Base-by-base conservation (phyloP, 768 basidiomycete species). In the Auricularia cornea region DNA sequence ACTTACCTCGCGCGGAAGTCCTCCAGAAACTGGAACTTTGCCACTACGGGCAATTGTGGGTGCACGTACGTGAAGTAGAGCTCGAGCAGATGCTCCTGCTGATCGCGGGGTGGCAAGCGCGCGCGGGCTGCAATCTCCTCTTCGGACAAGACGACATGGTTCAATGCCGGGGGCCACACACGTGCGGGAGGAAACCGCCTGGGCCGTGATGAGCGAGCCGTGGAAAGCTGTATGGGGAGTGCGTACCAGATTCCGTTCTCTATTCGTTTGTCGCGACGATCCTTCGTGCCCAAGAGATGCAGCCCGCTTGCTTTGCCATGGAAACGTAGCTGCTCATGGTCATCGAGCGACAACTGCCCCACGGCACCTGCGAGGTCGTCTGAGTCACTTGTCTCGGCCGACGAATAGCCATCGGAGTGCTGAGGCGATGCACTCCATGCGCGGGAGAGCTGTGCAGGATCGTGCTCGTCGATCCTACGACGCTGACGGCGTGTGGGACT, bases 61-160 rank as follows among this genome's bases (percentile, higher is more conserved):
- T 95, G 93, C 3, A 94, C 90, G 69, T 89, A 84, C 2, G 82
- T 81, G 72, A 92, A 95, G 73, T 94, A 95, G 0, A 92, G 75
- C 40, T 85, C 80, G 2, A 95, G 73, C 14, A 94, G 77, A 59
- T 84, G 83, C 62, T 89, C 82, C 73, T 93, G 90, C 44, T 79
- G 76, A 3, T 77, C 73, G 3, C 70, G 72, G 26, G 83, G 78
- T 0, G 91, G 92, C n/a, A 94, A 72, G 31, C 76, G 70, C 10
- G 75, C 70, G 14, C 28, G 60, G 14, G 29, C 60, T 14, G 30
- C 62, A 32, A 59, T 59, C 54, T 57, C 56, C 61, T 62, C 61
- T 52, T 26, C 62, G 20, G 61, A 57, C 26, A 16, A 26, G 4
- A 10, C 26, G 28, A 57, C 54, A 44, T 30, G 33, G 48, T 48